A percentile compares a stretch with the other conserved stretches of the same genome.
These are phyloP conservation scores for Endocarpon pusillum DNA, from an alignment of 495 filamentous ascomycete species.

Conservation along the genomic window DNA sequence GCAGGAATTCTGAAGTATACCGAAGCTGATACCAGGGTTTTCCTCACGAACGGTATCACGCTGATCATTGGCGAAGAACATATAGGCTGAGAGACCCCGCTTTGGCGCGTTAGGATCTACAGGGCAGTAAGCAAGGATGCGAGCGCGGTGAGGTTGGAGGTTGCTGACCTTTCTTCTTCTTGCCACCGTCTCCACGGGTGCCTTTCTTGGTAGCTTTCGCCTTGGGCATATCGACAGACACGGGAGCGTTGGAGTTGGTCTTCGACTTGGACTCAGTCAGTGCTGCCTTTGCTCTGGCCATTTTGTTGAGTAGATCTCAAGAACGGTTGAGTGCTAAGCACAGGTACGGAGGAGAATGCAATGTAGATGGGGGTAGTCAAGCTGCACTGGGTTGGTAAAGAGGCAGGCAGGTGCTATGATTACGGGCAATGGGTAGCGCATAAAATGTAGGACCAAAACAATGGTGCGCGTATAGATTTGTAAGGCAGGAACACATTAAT, in stretches of 20 bases:
- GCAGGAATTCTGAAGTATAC: slow-evolving; percentile 32
- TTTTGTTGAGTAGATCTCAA: too few relatives aligned
- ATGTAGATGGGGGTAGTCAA: neutral
- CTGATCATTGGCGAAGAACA: slow-evolving; percentile 99
- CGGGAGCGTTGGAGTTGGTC: neutral
- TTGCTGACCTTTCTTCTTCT: slow-evolving; percentile 80
- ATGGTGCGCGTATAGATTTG: too few relatives aligned
- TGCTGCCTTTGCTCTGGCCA: neutral
- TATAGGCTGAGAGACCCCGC: slow-evolving; percentile 98
- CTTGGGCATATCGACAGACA: slow-evolving; percentile 52
- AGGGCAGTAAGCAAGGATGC: slow-evolving; percentile 4
- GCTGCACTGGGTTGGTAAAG: neutral
- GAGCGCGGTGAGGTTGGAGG: slow-evolving; percentile 5
- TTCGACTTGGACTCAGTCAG: neutral
- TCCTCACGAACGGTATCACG: slow-evolving; percentile 96
- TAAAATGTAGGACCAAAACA: too few relatives aligned
- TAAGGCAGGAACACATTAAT: too few relatives aligned
- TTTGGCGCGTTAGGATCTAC: slow-evolving; percentile 96
- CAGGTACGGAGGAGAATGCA: neutral
- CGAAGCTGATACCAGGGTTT: slow-evolving; percentile 95
- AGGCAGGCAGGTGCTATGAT: too few relatives aligned
- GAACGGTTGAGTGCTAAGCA: too few relatives aligned
- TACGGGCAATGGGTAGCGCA: too few relatives aligned
- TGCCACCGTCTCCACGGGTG: slow-evolving; percentile 32
- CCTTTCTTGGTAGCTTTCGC: slow-evolving; percentile 43